Percentiles rank a stretch among this genome's conserved stretches.
phyloP scores from a whole-genome alignment of 2,329 filamentous ascomycete genomes.

The Ophiostoma sp. region DNA sequence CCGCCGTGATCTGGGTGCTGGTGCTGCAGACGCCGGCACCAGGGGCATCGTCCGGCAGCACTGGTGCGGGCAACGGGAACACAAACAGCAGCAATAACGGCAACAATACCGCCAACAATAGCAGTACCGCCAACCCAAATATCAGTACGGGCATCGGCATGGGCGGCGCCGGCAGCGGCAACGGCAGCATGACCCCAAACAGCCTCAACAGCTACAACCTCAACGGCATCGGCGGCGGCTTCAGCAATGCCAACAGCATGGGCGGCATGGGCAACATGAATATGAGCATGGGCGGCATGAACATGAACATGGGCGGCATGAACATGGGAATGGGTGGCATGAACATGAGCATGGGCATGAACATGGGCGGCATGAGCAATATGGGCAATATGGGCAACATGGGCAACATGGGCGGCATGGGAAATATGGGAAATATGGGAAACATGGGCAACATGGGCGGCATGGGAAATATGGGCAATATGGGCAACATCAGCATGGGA shows the following conservation, averaged over 20 bases:
- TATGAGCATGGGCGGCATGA: not conserved
- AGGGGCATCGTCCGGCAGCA: not conserved
- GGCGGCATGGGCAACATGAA: not conserved
- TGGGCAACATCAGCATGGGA: not conserved
- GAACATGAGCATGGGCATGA: constrained; percentile 11
- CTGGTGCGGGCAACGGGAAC: not conserved
- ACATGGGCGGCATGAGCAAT: constrained; percentile 47
- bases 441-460: constrained; percentile 21
- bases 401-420: not conserved
- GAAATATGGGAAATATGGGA: not conserved
- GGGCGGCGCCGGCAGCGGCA: not conserved
- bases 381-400: not conserved
- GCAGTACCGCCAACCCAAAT: not conserved
- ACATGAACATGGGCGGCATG: not conserved
- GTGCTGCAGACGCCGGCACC: constrained; percentile 61
- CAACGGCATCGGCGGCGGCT: not conserved
- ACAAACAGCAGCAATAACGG: not conserved
- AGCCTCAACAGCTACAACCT: not conserved
- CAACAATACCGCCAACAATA: not conserved
- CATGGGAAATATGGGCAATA: too few species aligned
- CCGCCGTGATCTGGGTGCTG: constrained; percentile 77
- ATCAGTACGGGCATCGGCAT: not conserved
- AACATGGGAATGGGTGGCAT: not conserved
- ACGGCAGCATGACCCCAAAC: not conserved
- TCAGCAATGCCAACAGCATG: constrained; percentile 31